These are phyloP conservation scores for Russula griseocarnosa DNA, from an alignment of 768 basidiomycete genomes.

Conservation along the genomic window DNA sequence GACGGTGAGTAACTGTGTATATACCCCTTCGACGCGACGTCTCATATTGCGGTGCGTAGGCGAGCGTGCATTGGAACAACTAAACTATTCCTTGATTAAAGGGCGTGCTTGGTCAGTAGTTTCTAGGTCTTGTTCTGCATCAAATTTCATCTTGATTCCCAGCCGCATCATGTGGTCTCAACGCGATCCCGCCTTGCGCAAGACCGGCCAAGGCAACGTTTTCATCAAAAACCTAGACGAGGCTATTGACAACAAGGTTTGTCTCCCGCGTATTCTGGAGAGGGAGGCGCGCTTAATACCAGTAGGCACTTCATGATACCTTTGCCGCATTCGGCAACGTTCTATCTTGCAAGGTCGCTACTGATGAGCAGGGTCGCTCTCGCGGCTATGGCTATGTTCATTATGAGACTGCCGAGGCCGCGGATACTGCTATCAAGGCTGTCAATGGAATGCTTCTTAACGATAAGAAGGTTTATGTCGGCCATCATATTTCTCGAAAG, in stretches of 20 bases:
- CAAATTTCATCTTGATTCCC: slow-evolving; percentile 14
- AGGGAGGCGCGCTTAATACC: slow-evolving; percentile 6
- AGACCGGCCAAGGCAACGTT: slow-evolving; percentile 99
- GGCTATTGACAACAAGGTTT: slow-evolving; percentile 93
- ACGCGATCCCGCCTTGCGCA: slow-evolving; percentile 97
- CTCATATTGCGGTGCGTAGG: slow-evolving; percentile 43
- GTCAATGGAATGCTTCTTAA: slow-evolving; percentile 99
- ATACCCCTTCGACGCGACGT: slow-evolving; percentile 4
- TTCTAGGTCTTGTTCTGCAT: not conserved
- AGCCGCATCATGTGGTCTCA: slow-evolving; percentile 99
- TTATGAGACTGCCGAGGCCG: slow-evolving; percentile 96
- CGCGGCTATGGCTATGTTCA: slow-evolving; percentile 99
- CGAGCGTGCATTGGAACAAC: slow-evolving; percentile 96
- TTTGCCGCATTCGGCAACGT: slow-evolving; percentile 99
- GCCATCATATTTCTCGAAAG: slow-evolving; percentile 96
- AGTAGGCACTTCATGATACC: slow-evolving; percentile 94
- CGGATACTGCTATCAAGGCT: slow-evolving; percentile 93
- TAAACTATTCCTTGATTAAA: slow-evolving; percentile 99
- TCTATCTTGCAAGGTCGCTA: slow-evolving; percentile 98
- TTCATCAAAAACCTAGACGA: slow-evolving; percentile 99
- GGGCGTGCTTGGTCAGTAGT: slow-evolving; percentile 83
- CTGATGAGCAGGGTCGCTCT: slow-evolving; percentile 91
- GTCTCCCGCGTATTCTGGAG: slow-evolving; percentile 10
- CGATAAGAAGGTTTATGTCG: slow-evolving; percentile 99
- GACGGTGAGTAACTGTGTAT: slow-evolving; percentile 61